These are phyloP conservation scores for Blepharisma stoltei DNA, from an alignment of 73 alveolate species.

Conservation along the genomic window DNA sequence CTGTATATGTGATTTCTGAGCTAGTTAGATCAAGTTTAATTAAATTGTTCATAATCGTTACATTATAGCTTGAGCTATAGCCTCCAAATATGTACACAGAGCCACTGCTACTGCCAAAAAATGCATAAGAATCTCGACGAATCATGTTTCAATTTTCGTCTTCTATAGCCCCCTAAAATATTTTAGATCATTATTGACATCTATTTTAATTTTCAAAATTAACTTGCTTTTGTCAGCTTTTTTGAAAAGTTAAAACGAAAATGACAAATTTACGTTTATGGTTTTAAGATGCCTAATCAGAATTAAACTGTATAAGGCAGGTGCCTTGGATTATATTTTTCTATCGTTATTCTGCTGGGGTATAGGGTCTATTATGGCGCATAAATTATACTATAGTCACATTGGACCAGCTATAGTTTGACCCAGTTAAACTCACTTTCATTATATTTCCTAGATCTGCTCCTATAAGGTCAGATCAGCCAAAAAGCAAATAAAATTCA, in stretches of 20 bases:
- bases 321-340: no score
- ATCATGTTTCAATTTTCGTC: not conserved
- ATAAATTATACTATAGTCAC: not conserved
- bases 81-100: not conserved
- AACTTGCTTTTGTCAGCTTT: no score
- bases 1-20: not conserved
- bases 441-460: not conserved
- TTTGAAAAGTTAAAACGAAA: no score
- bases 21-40: not conserved
- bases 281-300: no score
- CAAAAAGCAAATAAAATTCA: constrained; percentile 3
- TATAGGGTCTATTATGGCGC: no score
- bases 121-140: not conserved
- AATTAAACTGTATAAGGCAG: no score
- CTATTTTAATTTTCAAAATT: no score
- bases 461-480: not conserved
- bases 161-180: no score
- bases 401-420: not conserved
- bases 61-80: not conserved
- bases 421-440: not conserved
- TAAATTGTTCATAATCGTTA: not conserved
- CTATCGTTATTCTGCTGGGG: no score
- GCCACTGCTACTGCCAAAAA: not conserved
- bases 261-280: no score
- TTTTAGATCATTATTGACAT: no score